A percentile compares a stretch with the other conserved stretches of the same genome.
phyloP scores from a whole-genome alignment of 164 flowering plant species.

The Magnolia officinalis region DNA sequence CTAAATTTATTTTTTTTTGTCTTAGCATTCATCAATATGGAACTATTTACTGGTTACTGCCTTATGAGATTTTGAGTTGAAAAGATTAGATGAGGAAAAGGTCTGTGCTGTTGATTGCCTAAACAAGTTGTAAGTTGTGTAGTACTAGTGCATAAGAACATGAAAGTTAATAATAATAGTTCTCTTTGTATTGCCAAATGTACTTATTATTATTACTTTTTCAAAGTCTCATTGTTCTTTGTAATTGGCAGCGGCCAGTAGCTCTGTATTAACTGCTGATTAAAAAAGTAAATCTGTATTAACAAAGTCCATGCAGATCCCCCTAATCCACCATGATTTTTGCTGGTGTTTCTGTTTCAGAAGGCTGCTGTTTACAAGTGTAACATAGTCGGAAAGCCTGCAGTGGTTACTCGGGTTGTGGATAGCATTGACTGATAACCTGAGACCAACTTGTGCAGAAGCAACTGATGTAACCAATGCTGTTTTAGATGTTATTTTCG shows the following conservation, averaged over 20 bases:
- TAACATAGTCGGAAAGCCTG: constrained; percentile 92
- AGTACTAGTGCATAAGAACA: no score
- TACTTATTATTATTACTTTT: no score
- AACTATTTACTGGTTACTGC: no score
- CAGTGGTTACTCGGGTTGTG: constrained; percentile 86
- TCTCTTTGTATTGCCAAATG: no score
- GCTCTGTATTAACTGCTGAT: neutral
- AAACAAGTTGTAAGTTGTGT: no score
- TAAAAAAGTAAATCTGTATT: neutral
- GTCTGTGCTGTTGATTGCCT: no score
- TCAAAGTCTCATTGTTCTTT: neutral
- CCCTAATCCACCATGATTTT: constrained; percentile 18
- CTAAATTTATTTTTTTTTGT: no score
- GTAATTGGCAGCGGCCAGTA: neutral
- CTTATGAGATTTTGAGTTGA: no score
- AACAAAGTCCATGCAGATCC: neutral
- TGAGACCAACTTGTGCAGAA: constrained; percentile 94
- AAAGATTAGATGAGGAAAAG: no score
- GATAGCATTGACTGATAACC: constrained; percentile 94
- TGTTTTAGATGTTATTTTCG: constrained; percentile 59
- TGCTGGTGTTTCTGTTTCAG: constrained; percentile 82
- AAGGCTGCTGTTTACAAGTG: constrained; percentile 84
- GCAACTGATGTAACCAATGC: constrained; percentile 96
- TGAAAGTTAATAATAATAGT: no score
- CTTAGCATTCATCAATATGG: no score